These are phyloP conservation scores for Mucor irregularis DNA, from an alignment of 371 early-diverging fungal species.

Conservation along the genomic window DNA sequence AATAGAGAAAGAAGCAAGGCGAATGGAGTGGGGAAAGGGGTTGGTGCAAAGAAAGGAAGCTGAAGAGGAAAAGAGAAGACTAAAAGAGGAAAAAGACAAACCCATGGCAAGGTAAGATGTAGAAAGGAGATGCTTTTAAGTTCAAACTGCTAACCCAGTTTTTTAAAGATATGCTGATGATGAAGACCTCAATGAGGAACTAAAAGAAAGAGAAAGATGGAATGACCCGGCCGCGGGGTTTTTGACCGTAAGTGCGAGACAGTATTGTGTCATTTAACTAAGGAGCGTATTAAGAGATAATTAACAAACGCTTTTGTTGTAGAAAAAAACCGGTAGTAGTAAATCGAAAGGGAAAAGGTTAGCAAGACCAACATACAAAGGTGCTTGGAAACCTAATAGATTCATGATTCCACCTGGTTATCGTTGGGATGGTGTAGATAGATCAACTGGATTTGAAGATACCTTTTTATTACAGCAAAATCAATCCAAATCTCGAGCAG, in stretches of 20 bases:
- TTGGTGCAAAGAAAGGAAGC: constrained; percentile 65
- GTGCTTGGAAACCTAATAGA: constrained; percentile 77
- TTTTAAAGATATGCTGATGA: constrained; percentile 61
- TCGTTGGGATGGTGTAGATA: constrained; percentile 93
- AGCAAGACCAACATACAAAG: constrained; percentile 55
- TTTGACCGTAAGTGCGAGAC: constrained; percentile 59
- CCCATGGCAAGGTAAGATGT: constrained; percentile 60
- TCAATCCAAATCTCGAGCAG: constrained; percentile 44
- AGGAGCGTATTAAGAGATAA: too few relatives aligned
- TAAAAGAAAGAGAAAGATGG: constrained; percentile 63
- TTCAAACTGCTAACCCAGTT: neutral
- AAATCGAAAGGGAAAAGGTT: constrained; percentile 38
- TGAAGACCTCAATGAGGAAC: constrained; percentile 60
- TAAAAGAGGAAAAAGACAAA: constrained; percentile 60
- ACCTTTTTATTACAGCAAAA: constrained; percentile 55
- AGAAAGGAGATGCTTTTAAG: neutral
- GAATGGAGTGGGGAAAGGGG: constrained; percentile 81
- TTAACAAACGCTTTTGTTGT: neutral
- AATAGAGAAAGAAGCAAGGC: constrained; percentile 64
- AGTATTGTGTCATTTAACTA: too few relatives aligned
- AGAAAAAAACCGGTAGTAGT: constrained; percentile 19
- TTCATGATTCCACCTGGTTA: constrained; percentile 85
- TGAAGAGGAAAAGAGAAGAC: constrained; percentile 44
- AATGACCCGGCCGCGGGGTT: constrained; percentile 71
- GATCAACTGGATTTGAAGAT: constrained; percentile 86